phyloP scores from a whole-genome alignment of 2,329 filamentous ascomycete species.

The Dichotomopilus funicola region DNA sequence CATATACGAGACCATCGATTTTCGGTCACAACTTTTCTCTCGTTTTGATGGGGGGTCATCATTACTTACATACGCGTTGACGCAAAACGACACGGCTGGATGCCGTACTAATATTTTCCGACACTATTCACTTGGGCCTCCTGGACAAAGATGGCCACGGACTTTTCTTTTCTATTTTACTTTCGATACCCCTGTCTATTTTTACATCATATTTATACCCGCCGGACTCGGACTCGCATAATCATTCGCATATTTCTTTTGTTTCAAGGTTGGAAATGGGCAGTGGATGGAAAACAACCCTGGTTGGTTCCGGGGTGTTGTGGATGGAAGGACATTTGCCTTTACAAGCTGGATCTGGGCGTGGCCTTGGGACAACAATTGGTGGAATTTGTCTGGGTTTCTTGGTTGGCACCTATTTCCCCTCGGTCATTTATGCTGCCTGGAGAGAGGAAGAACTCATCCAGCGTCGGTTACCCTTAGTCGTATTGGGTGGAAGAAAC shows the following conservation, averaged over 20 bases:
- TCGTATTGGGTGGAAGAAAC: no score
- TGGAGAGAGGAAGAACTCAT: no score
- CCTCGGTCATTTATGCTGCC: no score
- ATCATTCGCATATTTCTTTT: slow-evolving; percentile 1
- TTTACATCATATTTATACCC: slow-evolving; percentile 20
- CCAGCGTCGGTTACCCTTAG: no score
- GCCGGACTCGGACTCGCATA: slow-evolving; percentile 7
- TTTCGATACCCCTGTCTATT: slow-evolving; percentile 12
- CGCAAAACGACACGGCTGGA: slow-evolving; percentile 6
- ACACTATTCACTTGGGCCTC: neutral
- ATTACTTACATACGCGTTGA: neutral
- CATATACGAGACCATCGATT: neutral
- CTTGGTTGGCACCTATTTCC: no score
- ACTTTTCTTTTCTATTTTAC: slow-evolving; percentile 1
- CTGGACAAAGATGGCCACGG: slow-evolving; percentile 7
- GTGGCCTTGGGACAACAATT: no score
- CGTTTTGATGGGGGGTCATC: neutral
- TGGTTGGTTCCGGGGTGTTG: no score
- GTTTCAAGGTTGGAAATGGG: neutral
- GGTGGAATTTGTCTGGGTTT: no score
- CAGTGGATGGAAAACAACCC: neutral
- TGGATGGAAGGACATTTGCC: no score
- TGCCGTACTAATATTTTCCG: neutral
- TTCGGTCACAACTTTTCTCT: neutral
- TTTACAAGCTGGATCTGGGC: no score